Conservation (phyloP, 331 rosid genomes). For the Quercus lobata region DNA sequence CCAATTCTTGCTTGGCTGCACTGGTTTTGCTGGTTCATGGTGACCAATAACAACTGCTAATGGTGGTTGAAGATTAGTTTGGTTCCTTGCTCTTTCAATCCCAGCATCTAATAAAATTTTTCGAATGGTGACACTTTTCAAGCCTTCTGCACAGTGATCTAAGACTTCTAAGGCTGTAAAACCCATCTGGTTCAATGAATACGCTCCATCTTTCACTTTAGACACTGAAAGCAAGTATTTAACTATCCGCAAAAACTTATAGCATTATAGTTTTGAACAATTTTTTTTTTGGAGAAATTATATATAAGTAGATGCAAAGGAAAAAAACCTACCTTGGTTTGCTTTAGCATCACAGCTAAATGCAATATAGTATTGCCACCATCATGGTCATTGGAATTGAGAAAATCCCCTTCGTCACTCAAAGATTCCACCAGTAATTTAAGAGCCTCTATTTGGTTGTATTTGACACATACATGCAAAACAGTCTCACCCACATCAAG, state of each 20-base stretch:
- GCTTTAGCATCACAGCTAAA: neutral
- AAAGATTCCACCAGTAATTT: neutral
- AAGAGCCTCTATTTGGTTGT: slow-evolving; percentile 10
- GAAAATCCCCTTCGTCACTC: neutral
- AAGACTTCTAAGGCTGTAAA: too few relatives aligned
- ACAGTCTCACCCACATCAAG: neutral
- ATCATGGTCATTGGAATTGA: too few relatives aligned
- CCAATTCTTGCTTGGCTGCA: too few relatives aligned
- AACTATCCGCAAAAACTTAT: too few relatives aligned
- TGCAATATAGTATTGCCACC: too few relatives aligned
- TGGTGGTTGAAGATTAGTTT: neutral
- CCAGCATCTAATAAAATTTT: neutral
- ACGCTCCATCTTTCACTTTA: too few relatives aligned
- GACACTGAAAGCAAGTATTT: too few relatives aligned
- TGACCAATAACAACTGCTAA: neutral
- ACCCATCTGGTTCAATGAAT: too few relatives aligned
- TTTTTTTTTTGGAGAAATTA: neutral
- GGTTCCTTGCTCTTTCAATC: neutral
- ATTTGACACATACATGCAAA: slow-evolving; percentile 14
- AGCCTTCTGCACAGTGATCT: neutral
- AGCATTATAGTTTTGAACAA: too few relatives aligned
- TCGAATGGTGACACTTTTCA: neutral
- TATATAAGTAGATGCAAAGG: neutral
- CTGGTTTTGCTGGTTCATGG: too few relatives aligned
- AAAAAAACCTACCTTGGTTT: neutral